Evolutionary conservation across 768 basidiomycete genomes (phyloP).

Genomic region (Boletellus ananiceps): DNA sequence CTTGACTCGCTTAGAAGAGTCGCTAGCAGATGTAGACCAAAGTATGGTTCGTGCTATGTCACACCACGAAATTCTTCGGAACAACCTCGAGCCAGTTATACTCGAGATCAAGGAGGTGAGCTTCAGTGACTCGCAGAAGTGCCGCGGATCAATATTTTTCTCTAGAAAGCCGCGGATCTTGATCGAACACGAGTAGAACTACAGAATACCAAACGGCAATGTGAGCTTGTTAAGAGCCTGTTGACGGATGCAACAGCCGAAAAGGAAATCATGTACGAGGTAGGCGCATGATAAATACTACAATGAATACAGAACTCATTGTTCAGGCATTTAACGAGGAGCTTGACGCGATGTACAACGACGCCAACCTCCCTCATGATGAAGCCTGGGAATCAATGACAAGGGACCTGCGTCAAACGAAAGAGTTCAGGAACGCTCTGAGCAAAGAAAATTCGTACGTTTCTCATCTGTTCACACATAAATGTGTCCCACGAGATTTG

Average conservation of each 20-base stretch:
- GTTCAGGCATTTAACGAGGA: conserved; percentile 89
- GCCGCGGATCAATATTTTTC: background rate
- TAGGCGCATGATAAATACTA: conserved; percentile 32
- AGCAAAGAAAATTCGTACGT: conserved; percentile 79
- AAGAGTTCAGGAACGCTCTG: conserved; percentile 69
- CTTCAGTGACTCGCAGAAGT: background rate
- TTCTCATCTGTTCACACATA: background rate
- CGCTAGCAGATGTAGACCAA: conserved; percentile 55
- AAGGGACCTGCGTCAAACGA: conserved; percentile 66
- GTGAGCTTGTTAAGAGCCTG: conserved; percentile 74
- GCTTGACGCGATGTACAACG: conserved; percentile 86
- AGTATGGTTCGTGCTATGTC: conserved; percentile 47
- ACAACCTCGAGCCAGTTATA: conserved; percentile 45
- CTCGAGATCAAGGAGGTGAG: conserved; percentile 57
- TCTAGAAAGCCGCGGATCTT: conserved; percentile 57
- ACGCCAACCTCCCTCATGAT: conserved; percentile 73
- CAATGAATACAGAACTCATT: background rate
- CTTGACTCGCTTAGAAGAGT: conserved; percentile 40
- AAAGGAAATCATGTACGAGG: conserved; percentile 93
- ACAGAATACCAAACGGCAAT: conserved; percentile 65
- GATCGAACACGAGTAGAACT: conserved; percentile 62
- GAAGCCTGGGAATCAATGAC: conserved; percentile 82
- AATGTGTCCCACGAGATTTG: conserved; percentile 3
- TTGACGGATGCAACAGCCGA: conserved; percentile 75
- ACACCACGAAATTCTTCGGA: conserved; percentile 52